Evolutionary conservation across 1,284 basidiomycete genomes (phyloP).

Genomic region (Polyporus tsugae): DNA sequence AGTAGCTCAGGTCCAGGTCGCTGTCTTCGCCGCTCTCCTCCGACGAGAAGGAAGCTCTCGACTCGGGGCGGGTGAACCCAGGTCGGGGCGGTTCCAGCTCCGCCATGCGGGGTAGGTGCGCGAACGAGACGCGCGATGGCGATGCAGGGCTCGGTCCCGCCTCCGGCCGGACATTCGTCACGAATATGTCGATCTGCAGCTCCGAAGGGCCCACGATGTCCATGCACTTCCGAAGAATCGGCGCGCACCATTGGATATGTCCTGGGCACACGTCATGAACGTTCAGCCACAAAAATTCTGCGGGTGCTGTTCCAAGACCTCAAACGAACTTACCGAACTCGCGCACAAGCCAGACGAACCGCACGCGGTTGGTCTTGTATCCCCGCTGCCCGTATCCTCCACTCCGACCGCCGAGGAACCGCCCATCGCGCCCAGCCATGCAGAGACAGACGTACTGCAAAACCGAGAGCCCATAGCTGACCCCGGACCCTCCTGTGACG

Average conservation of each 20-base stretch:
- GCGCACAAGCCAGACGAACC: slow-evolving; percentile 87
- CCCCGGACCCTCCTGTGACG: slow-evolving; percentile 83
- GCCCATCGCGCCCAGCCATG: slow-evolving; percentile 63
- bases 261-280: slow-evolving; percentile 48
- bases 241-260: slow-evolving; percentile 87
- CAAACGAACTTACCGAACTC: slow-evolving; percentile 72
- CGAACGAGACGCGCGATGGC: slow-evolving; percentile 21
- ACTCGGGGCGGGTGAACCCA: slow-evolving; percentile 43
- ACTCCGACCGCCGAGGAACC: slow-evolving; percentile 50
- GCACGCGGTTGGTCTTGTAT: slow-evolving; percentile 65
- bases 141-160: slow-evolving; percentile 17
- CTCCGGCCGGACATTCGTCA: slow-evolving; percentile 62
- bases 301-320: not conserved
- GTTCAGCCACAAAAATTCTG: not conserved
- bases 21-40: slow-evolving; percentile 47
- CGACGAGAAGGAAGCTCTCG: slow-evolving; percentile 29
- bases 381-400: slow-evolving; percentile 53
- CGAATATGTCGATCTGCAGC: slow-evolving; percentile 83
- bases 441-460: slow-evolving; percentile 76
- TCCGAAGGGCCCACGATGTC: slow-evolving; percentile 64
- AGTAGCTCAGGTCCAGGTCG: slow-evolving; percentile 58
- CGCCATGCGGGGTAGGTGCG: slow-evolving; percentile 11
- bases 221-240: slow-evolving; percentile 73
- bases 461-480: slow-evolving; percentile 79
- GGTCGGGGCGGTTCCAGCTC: slow-evolving; percentile 55